Base-by-base conservation (phyloP, 345 rosid species). In the Zanthoxylum bungeanum region DNA sequence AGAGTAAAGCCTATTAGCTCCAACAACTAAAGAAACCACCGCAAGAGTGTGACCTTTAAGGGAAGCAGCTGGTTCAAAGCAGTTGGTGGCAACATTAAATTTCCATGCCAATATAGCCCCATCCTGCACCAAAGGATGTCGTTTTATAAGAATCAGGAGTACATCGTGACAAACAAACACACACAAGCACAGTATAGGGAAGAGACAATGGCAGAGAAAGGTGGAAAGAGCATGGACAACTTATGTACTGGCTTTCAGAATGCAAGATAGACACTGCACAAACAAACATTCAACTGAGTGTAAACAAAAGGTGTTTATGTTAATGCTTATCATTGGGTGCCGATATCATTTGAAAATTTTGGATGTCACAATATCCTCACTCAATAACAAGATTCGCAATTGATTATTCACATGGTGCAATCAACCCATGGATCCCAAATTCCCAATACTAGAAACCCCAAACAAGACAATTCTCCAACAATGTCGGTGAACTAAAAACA, bases 51-150 rank as follows among this genome's bases (percentile, higher is more conserved):
- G 99, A 52, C 92, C 93, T 33, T 51, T 68, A 44, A 93, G 84
- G 66, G 95, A 88, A 1, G 90, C 97, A 16, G 91, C 95, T 12
- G 95, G 98, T 67, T 96, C 99, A 79, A 96, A 93, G 77, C 77
- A 74, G 70, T 77, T 82, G 19, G 93, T 82, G 28, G 81, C 78
- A 36, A 77, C 81, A 78, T 91, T 93, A 82, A 79, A 96, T 79
- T 86, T 96, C 96, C 99, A 96, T 2, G 80, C 98, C 77, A 96
- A 85, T 60, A 96, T 88, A 64, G 93, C 72, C 10, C 90, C 98
- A 74, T 91, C 96, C 99, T 96, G 85, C 85, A 77, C 50, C 52
- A 71, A 53, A 46, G 39, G 63, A 68, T n/a, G 70, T 21, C 31
- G 21, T 17, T 56, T 27, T 42, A 24, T 62, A n/a, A 19, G 16